Conservation (phyloP, 2,329 filamentous ascomycete genomes). For the Claviceps monticola region DNA sequence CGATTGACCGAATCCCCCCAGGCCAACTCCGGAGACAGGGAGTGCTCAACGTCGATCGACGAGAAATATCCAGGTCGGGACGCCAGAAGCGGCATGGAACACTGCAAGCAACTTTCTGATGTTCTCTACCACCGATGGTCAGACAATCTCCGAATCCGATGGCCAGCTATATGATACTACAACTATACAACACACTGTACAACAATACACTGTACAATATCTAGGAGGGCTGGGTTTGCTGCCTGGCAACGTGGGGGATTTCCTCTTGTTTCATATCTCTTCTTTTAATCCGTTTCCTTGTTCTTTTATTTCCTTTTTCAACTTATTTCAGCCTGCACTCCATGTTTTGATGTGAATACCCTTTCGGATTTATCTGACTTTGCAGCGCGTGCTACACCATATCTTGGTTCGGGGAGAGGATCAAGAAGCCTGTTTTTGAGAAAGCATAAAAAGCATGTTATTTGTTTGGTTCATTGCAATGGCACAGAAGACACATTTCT, state of each 20-base stretch:
- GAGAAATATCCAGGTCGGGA: slow-evolving; percentile 41
- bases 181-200: neutral
- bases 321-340: neutral
- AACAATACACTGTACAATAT: neutral
- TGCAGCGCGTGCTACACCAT: slow-evolving; percentile 8
- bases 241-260: neutral
- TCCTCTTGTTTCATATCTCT: neutral
- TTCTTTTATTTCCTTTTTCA: neutral
- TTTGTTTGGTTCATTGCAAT: slow-evolving; percentile 3
- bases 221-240: neutral
- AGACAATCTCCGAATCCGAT: slow-evolving; percentile 62
- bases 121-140: slow-evolving; percentile 86
- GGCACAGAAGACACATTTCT: slow-evolving; percentile 1
- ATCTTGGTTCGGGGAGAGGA: slow-evolving; percentile 6
- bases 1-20: slow-evolving; percentile 37
- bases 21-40: slow-evolving; percentile 27
- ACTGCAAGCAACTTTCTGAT: slow-evolving; percentile 77
- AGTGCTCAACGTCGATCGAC: slow-evolving; percentile 34
- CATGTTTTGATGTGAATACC: slow-evolving; percentile 5
- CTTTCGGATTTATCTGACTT: slow-evolving; percentile 9
- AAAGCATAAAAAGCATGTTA: slow-evolving; percentile 1
- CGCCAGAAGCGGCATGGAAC: slow-evolving; percentile 66
- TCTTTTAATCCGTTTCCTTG: neutral
- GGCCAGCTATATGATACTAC: slow-evolving; percentile 33
- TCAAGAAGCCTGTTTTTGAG: neutral